Evolutionary conservation across 2,329 filamentous ascomycete species (phyloP), one percentile per base, ranked within the genome.

Genomic region (Exophiala lecanii-corni): DNA sequence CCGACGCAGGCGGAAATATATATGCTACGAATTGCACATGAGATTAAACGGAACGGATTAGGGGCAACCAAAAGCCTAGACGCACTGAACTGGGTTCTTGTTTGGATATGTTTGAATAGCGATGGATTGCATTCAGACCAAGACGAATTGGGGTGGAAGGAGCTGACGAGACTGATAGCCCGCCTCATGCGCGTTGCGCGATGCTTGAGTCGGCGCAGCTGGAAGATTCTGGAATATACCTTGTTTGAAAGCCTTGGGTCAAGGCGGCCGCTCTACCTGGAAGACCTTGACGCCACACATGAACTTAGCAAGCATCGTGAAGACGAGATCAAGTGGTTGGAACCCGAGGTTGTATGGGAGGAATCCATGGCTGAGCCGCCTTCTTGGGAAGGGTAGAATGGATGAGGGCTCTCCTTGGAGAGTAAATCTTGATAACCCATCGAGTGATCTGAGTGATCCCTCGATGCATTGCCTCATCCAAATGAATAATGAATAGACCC

Each of bases 321-420:
- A 32, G 28, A 32, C 4, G 28, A 32, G 28, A 32, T 32, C 28
- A 10, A 32, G 28, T 32, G 28, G 28, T 32, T 32, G 28, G 28
- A 32, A 32, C 28, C 28, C 28, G 28, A 32, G 28, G 28, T 32
- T 32, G 28, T 32, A 32, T 32, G 28, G 28, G 28, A 32, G 28
- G 28, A 32, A 32, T 32, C 28, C 28, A 32, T 32, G 28, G 28
- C 28, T 32, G 28, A 32, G 28, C 28, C 28, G 28, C 28, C 28
- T 32, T 32, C 28, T 32, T 32, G 28, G 28, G 28, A 32, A 32
- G 28, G 28, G 28, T 32, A 32, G 28, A 32, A 32, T 32, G 28
- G 28, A 32, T 32, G 28, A 32, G 28, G 28, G 28, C 28, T 32
- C 28, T 32, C 28, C 28, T 32, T 32, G 28, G 9, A 32, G 28